Evolutionary conservation across 208 protist genomes (phyloP).

Genomic region (Angomonas deanei): DNA sequence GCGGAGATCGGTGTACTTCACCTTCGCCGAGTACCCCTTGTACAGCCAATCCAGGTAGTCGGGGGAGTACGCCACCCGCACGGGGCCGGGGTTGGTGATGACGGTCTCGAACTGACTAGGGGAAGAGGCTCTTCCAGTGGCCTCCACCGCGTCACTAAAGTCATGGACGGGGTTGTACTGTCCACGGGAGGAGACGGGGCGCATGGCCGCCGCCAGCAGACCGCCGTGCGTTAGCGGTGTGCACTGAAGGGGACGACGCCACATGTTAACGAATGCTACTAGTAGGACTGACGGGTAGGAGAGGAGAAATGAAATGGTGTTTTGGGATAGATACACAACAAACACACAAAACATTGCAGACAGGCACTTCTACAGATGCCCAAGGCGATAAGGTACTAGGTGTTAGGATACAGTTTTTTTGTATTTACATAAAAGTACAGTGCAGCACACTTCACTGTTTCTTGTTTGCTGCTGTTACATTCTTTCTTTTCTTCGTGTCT

Average conservation of each 20-base stretch:
- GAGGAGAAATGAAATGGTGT: too few species aligned
- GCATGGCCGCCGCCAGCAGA: conserved; percentile 3
- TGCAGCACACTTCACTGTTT: neutral
- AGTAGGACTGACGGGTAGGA: too few species aligned
- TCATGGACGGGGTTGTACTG: conserved; percentile 85
- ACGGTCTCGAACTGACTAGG: conserved; percentile 56
- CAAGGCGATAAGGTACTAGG: too few species aligned
- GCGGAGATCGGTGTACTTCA: conserved; percentile 41
- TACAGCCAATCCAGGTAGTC: conserved; percentile 89
- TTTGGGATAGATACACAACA: too few species aligned
- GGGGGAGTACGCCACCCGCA: conserved; percentile 72
- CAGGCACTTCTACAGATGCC: too few species aligned
- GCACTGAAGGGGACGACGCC: neutral
- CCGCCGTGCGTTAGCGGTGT: neutral
- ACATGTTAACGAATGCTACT: conserved; percentile 2
- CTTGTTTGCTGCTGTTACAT: neutral
- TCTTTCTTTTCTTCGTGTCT: neutral
- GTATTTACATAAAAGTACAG: neutral
- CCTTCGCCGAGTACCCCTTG: conserved; percentile 60
- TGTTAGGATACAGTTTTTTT: too few species aligned
- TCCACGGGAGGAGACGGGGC: conserved; percentile 55
- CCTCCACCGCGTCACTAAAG: conserved; percentile 41
- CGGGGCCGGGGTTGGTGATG: conserved; percentile 76
- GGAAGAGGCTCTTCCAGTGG: conserved; percentile 26
- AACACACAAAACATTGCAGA: too few species aligned